Evolutionary conservation across 495 filamentous ascomycete genomes (phyloP).

Genomic region (Aspergillus kassunensis): DNA sequence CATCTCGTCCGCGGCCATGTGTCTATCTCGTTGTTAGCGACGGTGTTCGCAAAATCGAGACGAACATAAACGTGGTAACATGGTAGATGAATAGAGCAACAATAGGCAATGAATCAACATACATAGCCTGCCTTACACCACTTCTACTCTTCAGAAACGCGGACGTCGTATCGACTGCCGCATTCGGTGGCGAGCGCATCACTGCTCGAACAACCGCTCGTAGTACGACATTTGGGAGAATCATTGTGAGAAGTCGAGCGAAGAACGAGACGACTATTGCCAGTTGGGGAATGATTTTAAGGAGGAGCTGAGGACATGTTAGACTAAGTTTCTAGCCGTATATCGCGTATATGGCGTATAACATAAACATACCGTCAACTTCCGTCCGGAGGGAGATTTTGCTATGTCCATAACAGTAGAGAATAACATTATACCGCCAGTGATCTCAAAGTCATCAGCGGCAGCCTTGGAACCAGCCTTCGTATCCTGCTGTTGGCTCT

Average conservation of each 20-base stretch:
- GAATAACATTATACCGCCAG: constrained; percentile 66
- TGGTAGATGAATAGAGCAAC: background rate
- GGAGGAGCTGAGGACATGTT: constrained; percentile 21
- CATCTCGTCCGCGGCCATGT: constrained; percentile 75
- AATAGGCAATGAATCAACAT: constrained; percentile 36
- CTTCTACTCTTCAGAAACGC: constrained; percentile 58
- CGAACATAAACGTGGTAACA: background rate
- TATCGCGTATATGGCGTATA: no score
- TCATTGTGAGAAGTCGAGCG: constrained; percentile 41
- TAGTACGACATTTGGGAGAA: constrained; percentile 44
- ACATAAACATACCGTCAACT: constrained; percentile 54
- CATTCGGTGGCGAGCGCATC: constrained; percentile 48
- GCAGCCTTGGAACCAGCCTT: background rate
- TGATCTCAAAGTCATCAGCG: constrained; percentile 39
- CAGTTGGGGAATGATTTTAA: constrained; percentile 53
- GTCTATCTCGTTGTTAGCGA: constrained; percentile 27
- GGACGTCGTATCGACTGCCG: constrained; percentile 58
- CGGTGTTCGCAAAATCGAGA: background rate
- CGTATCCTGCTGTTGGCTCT: constrained; percentile 7
- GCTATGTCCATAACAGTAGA: constrained; percentile 76
- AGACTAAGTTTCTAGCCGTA: no score
- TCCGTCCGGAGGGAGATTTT: constrained; percentile 56
- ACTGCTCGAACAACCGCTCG: constrained; percentile 40
- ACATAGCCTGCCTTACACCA: constrained; percentile 69
- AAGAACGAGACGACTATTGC: constrained; percentile 50